phyloP scores from a whole-genome alignment of 192 early-diverging fungal genomes.

The Rhizophagus clarus region DNA sequence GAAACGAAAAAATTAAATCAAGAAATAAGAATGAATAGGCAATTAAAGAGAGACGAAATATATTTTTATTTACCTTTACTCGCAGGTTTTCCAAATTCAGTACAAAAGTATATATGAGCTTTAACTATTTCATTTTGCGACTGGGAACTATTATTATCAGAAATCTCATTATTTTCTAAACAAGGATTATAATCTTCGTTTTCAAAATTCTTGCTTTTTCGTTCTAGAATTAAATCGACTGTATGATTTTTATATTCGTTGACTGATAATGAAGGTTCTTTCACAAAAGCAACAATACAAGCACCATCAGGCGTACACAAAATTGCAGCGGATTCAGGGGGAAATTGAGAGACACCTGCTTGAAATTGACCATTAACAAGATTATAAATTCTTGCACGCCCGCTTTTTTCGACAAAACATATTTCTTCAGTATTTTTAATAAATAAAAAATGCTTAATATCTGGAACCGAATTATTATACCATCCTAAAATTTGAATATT shows the following conservation, averaged over 20 bases:
- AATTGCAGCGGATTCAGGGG: background rate
- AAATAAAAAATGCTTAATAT: background rate
- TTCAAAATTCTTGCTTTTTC: too few species aligned
- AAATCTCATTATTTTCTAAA: too few species aligned
- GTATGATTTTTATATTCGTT: background rate
- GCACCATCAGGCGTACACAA: background rate
- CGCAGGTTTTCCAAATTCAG: background rate
- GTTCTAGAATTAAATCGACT: background rate
- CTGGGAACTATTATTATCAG: too few species aligned
- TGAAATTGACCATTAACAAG: background rate
- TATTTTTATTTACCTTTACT: background rate
- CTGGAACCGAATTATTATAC: background rate
- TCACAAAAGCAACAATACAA: conserved; percentile 13
- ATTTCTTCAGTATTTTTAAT: conserved; percentile 14
- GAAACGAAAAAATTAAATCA: background rate
- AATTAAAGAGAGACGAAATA: too few species aligned
- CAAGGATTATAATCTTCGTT: background rate
- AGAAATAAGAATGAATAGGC: background rate
- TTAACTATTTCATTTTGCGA: too few species aligned
- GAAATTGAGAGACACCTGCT: background rate
- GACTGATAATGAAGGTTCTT: too few species aligned
- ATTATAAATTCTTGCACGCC: background rate
- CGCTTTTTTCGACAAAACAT: conserved; percentile 5
- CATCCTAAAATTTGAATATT: background rate
- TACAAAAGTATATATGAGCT: background rate